These are phyloP conservation scores for Starmerella geochares DNA, from an alignment of 805 yeast genomes.

Conservation along the genomic window DNA sequence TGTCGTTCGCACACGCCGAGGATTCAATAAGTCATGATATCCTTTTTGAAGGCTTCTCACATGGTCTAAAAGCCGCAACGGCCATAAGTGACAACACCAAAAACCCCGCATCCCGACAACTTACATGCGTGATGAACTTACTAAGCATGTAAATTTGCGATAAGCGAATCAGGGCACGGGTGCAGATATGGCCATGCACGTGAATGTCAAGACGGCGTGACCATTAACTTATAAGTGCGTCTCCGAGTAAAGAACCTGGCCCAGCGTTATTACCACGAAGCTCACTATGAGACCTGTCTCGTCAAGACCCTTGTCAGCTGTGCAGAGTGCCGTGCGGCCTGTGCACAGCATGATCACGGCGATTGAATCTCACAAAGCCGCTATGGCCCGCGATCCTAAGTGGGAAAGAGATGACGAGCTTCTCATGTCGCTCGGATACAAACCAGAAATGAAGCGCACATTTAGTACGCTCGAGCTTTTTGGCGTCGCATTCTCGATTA, in stretches of 20 bases:
- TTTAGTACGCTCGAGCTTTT: slow-evolving; percentile 56
- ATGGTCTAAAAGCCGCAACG: too few relatives aligned
- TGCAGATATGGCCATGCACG: background rate
- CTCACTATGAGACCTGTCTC: background rate
- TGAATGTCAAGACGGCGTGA: too few relatives aligned
- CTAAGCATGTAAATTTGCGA: too few relatives aligned
- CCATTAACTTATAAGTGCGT: too few relatives aligned
- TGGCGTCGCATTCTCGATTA: slow-evolving; percentile 61
- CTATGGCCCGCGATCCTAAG: slow-evolving; percentile 5
- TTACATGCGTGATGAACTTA: too few relatives aligned
- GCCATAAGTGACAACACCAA: too few relatives aligned
- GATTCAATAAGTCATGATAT: too few relatives aligned
- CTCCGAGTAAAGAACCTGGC: too few relatives aligned
- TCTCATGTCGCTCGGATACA: slow-evolving; percentile 51
- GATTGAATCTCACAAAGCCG: background rate
- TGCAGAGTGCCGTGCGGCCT: slow-evolving; percentile 6
- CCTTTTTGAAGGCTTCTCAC: too few relatives aligned
- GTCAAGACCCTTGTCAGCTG: background rate
- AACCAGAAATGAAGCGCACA: slow-evolving; percentile 53
- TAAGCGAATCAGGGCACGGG: background rate
- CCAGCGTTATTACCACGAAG: too few relatives aligned
- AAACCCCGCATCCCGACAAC: too few relatives aligned
- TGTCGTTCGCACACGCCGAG: too few relatives aligned
- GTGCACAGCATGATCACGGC: slow-evolving; percentile 5
- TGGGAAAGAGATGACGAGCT: slow-evolving; percentile 27